These are phyloP conservation scores for Aspergillus alliaceus DNA, from an alignment of 2,329 filamentous ascomycete genomes.

Conservation along the genomic window DNA sequence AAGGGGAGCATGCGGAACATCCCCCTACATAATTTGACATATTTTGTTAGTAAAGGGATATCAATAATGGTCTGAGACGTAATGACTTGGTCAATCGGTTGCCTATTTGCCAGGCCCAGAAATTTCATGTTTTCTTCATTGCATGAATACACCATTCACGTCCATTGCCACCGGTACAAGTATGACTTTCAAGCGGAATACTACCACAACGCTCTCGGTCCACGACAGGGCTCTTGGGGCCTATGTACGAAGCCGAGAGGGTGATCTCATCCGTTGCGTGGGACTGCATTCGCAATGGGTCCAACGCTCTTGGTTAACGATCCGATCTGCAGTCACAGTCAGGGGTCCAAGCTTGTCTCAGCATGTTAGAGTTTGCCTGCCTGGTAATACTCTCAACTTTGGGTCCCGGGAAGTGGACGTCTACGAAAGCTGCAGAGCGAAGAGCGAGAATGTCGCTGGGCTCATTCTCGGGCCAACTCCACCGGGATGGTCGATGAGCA, in stretches of 20 bases:
- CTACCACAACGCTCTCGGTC: conserved; percentile 21
- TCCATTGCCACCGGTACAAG: background rate
- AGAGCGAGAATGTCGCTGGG: background rate
- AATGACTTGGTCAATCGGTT: no score
- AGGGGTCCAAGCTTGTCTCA: background rate
- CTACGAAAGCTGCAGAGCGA: background rate
- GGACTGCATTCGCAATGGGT: background rate
- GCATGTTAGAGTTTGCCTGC: background rate
- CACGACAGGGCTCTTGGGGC: background rate
- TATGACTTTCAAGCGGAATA: background rate
- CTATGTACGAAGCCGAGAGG: background rate
- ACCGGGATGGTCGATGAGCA: background rate
- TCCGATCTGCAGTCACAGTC: background rate
- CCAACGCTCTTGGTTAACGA: background rate
- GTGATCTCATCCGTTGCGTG: background rate
- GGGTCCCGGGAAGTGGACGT: background rate
- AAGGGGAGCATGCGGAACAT: no score
- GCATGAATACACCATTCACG: no score
- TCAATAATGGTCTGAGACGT: no score
- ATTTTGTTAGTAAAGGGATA: no score
- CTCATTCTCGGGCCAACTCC: background rate
- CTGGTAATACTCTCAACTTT: background rate
- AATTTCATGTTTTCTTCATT: background rate
- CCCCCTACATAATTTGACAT: no score
- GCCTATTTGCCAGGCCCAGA: no score